These are phyloP conservation scores for Fonsecaea erecta DNA, from an alignment of 2,329 filamentous ascomycete genomes.

Conservation along the genomic window DNA sequence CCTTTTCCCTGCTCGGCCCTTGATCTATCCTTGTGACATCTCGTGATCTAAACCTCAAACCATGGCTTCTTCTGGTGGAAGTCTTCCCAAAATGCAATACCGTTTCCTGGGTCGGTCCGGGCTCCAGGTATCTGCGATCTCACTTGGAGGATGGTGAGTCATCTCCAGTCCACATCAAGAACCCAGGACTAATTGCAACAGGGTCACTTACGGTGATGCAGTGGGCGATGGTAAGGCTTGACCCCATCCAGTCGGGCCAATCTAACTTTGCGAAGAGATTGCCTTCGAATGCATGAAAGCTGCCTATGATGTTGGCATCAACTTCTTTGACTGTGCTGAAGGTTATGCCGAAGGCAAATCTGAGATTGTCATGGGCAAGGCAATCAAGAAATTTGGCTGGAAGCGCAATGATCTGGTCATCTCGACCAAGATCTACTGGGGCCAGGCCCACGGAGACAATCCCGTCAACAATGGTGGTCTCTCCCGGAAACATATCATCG, in stretches of 20 bases:
- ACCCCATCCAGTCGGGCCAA: neutral
- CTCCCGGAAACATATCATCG: constrained; percentile 72
- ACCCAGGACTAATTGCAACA: constrained; percentile 1
- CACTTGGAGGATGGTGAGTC: constrained; percentile 58
- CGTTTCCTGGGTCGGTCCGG: constrained; percentile 73
- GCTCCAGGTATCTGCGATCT: constrained; percentile 74
- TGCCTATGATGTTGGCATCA: constrained; percentile 62
- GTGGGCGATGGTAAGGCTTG: constrained; percentile 64
- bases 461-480: constrained; percentile 70
- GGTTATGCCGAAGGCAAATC: constrained; percentile 58
- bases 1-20: neutral
- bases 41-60: neutral
- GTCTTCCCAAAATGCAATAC: constrained; percentile 66
- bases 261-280: constrained; percentile 35
- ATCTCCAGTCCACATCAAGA: neutral
- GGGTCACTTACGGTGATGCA: constrained; percentile 76
- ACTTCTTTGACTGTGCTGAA: constrained; percentile 61
- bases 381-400: constrained; percentile 61
- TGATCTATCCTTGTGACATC: neutral
- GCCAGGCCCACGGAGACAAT: constrained; percentile 49
- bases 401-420: constrained; percentile 62
- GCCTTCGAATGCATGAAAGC: constrained; percentile 54
- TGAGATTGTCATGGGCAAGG: constrained; percentile 60
- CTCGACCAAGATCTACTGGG: constrained; percentile 51
- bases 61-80: constrained; percentile 38